phyloP scores from a whole-genome alignment of 2,329 filamentous ascomycete species.

The Sporothrix brasiliensis region DNA sequence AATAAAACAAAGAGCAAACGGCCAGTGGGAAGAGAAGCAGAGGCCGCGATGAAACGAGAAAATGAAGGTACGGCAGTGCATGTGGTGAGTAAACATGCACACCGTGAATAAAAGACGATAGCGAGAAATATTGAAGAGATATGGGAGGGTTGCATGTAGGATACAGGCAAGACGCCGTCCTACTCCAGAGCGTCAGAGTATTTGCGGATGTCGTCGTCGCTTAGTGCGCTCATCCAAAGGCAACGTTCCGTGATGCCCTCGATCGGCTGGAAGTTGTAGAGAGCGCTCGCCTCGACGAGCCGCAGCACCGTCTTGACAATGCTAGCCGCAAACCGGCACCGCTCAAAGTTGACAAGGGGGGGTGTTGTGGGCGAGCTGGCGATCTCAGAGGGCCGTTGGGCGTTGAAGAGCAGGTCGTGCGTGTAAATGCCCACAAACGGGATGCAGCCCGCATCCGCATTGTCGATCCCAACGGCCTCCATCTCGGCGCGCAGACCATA shows the following conservation, averaged over 20 bases:
- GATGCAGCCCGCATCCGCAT: slow-evolving; percentile 71
- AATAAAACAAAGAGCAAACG: background rate
- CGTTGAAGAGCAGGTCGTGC: slow-evolving; percentile 80
- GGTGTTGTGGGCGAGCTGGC: slow-evolving; percentile 66
- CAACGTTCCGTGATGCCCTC: slow-evolving; percentile 78
- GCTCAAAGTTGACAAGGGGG: slow-evolving; percentile 80
- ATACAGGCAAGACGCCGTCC: background rate
- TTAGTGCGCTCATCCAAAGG: slow-evolving; percentile 80
- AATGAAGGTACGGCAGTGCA: background rate
- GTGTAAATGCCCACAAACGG: slow-evolving; percentile 84
- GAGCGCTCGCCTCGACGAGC: slow-evolving; percentile 75
- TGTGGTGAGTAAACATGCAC: background rate
- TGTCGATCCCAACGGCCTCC: slow-evolving; percentile 62
- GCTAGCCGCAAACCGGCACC: slow-evolving; percentile 72
- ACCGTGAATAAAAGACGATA: background rate
- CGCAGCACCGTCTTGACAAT: slow-evolving; percentile 79
- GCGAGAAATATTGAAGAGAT: background rate
- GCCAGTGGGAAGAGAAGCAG: background rate
- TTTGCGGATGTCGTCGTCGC: slow-evolving; percentile 71
- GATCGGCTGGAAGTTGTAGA: slow-evolving; percentile 73
- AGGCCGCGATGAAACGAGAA: background rate
- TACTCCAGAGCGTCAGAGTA: slow-evolving; percentile 56
- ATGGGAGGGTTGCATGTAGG: background rate
- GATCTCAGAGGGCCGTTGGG: slow-evolving; percentile 75
- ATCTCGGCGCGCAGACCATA: slow-evolving; percentile 76